These are phyloP conservation scores for Penicillium herquei DNA, from an alignment of 495 filamentous ascomycete genomes.

Conservation along the genomic window DNA sequence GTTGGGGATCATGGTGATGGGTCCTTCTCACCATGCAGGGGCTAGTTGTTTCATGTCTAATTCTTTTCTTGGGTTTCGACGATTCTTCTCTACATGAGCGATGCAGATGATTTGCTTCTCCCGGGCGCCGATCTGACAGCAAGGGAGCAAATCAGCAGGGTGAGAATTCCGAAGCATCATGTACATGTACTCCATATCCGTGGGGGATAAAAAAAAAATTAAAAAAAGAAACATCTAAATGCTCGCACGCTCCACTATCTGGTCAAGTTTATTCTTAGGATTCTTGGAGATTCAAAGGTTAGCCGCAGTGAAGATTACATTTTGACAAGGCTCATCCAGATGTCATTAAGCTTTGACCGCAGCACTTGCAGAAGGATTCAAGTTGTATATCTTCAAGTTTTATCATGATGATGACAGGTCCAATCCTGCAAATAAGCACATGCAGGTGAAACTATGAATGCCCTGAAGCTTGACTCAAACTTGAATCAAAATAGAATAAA, in stretches of 20 bases:
- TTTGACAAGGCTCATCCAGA: too few species aligned
- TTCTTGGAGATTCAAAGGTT: neutral
- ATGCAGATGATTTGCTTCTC: neutral
- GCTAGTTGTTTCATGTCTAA: slow-evolving; percentile 1
- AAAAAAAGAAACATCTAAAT: neutral
- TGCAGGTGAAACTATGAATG: too few species aligned
- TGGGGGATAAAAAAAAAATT: neutral
- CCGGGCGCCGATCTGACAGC: neutral
- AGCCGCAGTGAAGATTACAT: too few species aligned
- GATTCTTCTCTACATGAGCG: neutral
- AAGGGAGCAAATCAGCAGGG: neutral
- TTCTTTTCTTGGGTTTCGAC: neutral
- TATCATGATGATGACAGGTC: too few species aligned
- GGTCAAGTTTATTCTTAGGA: neutral
- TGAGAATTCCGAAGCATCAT: neutral
- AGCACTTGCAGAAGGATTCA: too few species aligned
- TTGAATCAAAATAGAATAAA: neutral
- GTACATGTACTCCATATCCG: too few species aligned
- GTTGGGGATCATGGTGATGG: neutral
- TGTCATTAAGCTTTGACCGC: too few species aligned
- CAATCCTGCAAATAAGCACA: too few species aligned
- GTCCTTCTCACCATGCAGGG: slow-evolving; percentile 1
- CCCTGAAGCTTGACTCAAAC: too few species aligned
- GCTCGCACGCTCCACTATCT: neutral
- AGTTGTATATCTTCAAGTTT: too few species aligned